Base-by-base conservation (phyloP, 306 rosid species). In the Pueraria montana region DNA sequence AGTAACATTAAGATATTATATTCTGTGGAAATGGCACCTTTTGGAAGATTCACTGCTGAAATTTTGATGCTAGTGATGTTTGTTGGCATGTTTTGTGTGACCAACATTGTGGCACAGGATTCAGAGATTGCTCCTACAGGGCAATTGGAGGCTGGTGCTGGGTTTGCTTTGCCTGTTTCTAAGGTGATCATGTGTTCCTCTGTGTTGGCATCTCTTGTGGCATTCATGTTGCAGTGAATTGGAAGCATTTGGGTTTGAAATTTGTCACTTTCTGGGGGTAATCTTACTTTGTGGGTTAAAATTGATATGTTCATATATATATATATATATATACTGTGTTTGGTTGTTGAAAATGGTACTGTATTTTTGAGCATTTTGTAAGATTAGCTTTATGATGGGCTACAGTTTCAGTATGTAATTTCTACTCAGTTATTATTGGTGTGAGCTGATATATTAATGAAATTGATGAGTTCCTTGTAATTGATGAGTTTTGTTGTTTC, bases 91-190 rank as follows among this genome's bases (percentile, higher is more conserved):
- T 85, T 78, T 83, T 81, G 32, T 62, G 81, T 73, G 55, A 73
- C 80, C 23, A 66, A 76, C 17, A 62, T 58, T 50, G 71, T 73
- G 83, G 91, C 92, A 36, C 86, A 83, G 23, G 80, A 53, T 59
- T 72, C 68, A 40, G 78, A 6, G 62, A 65, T 72, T 43, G 76
- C 91, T 38, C 94, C 94, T 5, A 34, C 87, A 0, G 83, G 87
- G 0, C 84, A 76, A 11, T 49, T 84, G 55, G 89, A 88, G 71
- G 77, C 94, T 40, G 92, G 94, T 72, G 75, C 77, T 11, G 89
- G 86, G 48, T 72, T 79, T 79, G 56, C 83, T 72, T 69, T 78
- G 64, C 42, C 77, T 55, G 80, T 88, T 71, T 71, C 90, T 10
- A 59, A 53, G 64, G 87, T 72, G n/a, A 42, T 48, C 58, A 50